These are phyloP conservation scores for Candida chilensis DNA, from an alignment of 805 yeast genomes.

Conservation along the genomic window DNA sequence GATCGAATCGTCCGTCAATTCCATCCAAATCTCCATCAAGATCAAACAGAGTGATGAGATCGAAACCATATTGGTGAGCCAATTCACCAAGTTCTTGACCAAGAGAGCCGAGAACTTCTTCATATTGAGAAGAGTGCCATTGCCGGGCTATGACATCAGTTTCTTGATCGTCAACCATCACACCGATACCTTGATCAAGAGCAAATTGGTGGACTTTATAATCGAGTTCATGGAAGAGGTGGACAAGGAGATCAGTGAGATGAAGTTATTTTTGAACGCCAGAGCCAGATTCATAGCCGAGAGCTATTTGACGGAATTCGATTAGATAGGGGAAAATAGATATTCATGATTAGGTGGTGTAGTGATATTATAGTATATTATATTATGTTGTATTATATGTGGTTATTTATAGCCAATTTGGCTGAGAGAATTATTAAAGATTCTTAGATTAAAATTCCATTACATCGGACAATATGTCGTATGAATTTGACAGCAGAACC, in stretches of 20 bases:
- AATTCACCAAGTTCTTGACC: constrained; percentile 87
- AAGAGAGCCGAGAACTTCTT: constrained; percentile 94
- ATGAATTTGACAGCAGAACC: too few relatives aligned
- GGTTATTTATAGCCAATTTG: too few relatives aligned
- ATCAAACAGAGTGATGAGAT: constrained; percentile 98
- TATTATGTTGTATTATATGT: too few relatives aligned
- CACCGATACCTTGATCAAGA: constrained; percentile 92
- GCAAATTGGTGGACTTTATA: constrained; percentile 90
- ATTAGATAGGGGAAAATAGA: too few relatives aligned
- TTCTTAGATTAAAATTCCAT: too few relatives aligned
- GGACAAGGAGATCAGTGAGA: constrained; percentile 96
- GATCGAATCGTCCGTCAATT: constrained; percentile 90
- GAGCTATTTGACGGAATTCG: constrained; percentile 86
- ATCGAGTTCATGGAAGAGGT: constrained; percentile 99
- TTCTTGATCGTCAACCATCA: constrained; percentile 90
- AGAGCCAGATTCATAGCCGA: constrained; percentile 98
- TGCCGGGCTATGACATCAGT: constrained; percentile 86
- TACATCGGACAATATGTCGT: too few relatives aligned
- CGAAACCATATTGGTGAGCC: constrained; percentile 88
- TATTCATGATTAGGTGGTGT: too few relatives aligned
- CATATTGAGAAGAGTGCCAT: constrained; percentile 85
- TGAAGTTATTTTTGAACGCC: constrained; percentile 94
- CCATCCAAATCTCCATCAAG: constrained; percentile 82
- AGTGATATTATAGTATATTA: too few relatives aligned
- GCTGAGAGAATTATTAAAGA: too few relatives aligned